A percentile compares a stretch with the other conserved stretches of the same genome.
Conservation (phyloP, 108 stramenopile genomes). For the Poteriospumella lacustris region DNA sequence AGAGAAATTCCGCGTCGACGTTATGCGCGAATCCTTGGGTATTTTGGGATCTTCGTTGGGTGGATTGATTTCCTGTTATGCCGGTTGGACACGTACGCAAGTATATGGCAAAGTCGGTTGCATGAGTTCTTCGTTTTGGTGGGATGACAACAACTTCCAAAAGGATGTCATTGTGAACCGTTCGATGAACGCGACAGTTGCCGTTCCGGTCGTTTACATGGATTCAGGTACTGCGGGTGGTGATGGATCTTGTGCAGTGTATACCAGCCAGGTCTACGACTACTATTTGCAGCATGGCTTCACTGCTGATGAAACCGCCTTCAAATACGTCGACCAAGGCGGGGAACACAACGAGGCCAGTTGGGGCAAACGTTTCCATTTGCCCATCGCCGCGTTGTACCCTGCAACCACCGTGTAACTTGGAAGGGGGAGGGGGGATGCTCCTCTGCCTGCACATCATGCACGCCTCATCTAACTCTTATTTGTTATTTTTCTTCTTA, state of each 20-base stretch:
- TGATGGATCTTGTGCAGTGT: neutral
- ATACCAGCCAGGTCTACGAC: neutral
- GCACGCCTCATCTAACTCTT: no score
- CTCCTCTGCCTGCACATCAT: no score
- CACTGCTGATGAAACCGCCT: neutral
- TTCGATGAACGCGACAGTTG: neutral
- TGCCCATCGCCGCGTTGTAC: neutral
- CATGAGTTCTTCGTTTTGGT: slow-evolving; percentile 12
- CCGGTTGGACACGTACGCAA: slow-evolving; percentile 12
- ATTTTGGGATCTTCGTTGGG: slow-evolving; percentile 19
- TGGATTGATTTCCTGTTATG: slow-evolving; percentile 3
- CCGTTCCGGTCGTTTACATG: slow-evolving; percentile 1
- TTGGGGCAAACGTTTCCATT: neutral
- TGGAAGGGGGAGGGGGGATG: no score
- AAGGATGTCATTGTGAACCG: neutral
- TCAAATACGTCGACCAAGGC: slow-evolving; percentile 10
- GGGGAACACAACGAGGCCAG: neutral
- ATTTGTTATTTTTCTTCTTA: no score
- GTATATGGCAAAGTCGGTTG: slow-evolving; percentile 22
- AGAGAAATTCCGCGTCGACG: neutral
- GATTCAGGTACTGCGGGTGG: slow-evolving; percentile 18
- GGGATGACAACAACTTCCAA: slow-evolving; percentile 19
- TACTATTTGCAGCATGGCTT: neutral
- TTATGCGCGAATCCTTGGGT: neutral
- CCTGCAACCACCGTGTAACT: slow-evolving; percentile 1